Evolutionary conservation across 1,284 basidiomycete genomes (phyloP).

Genomic region (Flammula alnicola): DNA sequence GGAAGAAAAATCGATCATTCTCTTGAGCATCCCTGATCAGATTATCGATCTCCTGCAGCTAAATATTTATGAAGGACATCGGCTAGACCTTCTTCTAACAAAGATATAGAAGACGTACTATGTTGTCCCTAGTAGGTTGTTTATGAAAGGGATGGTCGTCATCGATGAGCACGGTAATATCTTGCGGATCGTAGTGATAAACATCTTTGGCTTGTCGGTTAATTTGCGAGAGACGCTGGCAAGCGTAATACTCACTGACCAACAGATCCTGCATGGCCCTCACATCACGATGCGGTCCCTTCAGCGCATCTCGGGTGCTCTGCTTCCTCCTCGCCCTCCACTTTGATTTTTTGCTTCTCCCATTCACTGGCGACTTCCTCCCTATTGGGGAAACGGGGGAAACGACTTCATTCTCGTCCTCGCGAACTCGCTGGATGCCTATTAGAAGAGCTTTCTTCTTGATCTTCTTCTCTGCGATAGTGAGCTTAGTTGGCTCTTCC

Average conservation of each 20-base stretch:
- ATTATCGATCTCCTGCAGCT: conserved; percentile 10
- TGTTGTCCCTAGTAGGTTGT: conserved; percentile 14
- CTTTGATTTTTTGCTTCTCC: no score
- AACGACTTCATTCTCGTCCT: no score
- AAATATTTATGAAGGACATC: background rate
- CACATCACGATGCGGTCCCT: conserved; percentile 12
- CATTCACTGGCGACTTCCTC: no score
- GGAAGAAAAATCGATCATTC: conserved; percentile 16
- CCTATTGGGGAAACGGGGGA: no score
- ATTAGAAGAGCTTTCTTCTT: no score
- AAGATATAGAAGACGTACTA: conserved; percentile 6
- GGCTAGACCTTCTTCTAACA: no score
- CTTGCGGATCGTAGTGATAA: conserved; percentile 8
- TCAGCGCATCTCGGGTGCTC: background rate
- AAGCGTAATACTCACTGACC: conserved; percentile 1
- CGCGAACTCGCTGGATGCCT: no score
- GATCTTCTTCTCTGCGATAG: no score
- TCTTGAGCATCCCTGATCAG: conserved; percentile 8
- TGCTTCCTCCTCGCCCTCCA: background rate
- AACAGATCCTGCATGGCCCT: conserved; percentile 5
- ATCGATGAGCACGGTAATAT: conserved; percentile 14
- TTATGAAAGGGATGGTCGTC: conserved; percentile 5
- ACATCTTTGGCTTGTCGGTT: conserved; percentile 2
- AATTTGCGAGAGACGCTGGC: background rate
- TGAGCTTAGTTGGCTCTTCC: no score